Base-by-base conservation (phyloP, 106 monocot species). In the Allium fistulosum region DNA sequence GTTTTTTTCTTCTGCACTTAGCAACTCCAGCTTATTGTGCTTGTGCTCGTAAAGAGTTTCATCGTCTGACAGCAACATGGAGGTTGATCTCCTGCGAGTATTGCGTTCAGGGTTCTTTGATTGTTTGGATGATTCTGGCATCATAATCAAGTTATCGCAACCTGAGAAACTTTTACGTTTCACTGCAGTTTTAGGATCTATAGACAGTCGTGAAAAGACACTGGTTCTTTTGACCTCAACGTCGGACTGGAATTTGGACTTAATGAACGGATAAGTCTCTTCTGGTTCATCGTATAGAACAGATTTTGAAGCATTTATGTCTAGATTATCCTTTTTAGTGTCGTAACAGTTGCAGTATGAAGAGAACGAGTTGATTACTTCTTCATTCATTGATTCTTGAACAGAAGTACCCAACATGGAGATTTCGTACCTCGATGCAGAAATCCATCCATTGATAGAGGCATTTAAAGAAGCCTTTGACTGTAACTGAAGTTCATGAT, bases 171-270 rank as follows among this genome's bases (percentile, higher is more conserved):
- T 12, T 2, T 55, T 55, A 15, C 53, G 15, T 15, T 55, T 55
- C 1, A 3, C 6, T 12, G 53, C 7, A 6, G 15, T 55, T 15
- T 12, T 55, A 6, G 13, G 15, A 55, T 11, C 13, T 13, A 10
- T 53, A 55, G 53, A 55, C 53, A 55, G 3, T 6, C 53, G 53
- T 55, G 53, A 55, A 55, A 55, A 49, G 9, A 65, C 65, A 18
- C 48, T 65, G 18, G 49, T 49, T 65, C 65, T 65, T 16, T 17
- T 18, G 47, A 17, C 49, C 65, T 65, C 65, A 49, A 49, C 46
- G 18, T 65, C 65, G 9, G 48, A 65, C 3, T 17, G 16, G n/a
- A 65, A 17, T 49, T 10, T 49, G 16, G 65, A 18, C 48, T 49
- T 65, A 17, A 49, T 17, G 16, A 9, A 17, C 49, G 65, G 65